These are phyloP conservation scores for Sequoia sempervirens DNA, from an alignment of 75 land plant genomes.

Conservation along the genomic window DNA sequence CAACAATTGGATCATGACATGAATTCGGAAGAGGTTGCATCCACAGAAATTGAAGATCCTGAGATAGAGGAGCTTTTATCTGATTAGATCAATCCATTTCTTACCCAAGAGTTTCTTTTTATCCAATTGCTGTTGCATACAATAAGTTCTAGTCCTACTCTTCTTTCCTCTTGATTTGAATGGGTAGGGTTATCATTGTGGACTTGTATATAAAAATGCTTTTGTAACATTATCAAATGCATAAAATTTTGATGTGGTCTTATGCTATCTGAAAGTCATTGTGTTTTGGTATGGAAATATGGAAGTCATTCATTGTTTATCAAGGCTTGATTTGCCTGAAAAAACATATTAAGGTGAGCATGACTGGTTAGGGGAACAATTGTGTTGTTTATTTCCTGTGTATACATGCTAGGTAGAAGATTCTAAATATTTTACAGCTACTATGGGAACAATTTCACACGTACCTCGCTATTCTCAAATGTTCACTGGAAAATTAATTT, in stretches of 20 bases:
- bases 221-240: not conserved
- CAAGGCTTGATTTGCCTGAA: no score
- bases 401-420: no score
- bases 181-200: not conserved
- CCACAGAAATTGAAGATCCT: not conserved
- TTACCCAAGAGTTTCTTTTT: not conserved
- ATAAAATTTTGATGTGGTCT: not conserved
- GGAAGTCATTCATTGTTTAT: no score
- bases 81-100: not conserved
- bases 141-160: not conserved
- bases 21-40: not conserved
- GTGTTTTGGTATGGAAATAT: no score
- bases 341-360: no score
- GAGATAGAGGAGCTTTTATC: conserved; percentile 14
- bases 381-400: no score
- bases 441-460: no score
- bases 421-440: no score
- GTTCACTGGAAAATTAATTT: no score
- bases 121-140: not conserved
- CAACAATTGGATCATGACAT: not conserved
- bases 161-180: not conserved
- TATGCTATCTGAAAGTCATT: not conserved
- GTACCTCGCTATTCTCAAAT: no score
- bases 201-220: not conserved
- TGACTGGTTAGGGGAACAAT: no score